These are phyloP conservation scores for Pyricularia sp. DNA, from an alignment of 2,329 filamentous ascomycete genomes.

Conservation along the genomic window DNA sequence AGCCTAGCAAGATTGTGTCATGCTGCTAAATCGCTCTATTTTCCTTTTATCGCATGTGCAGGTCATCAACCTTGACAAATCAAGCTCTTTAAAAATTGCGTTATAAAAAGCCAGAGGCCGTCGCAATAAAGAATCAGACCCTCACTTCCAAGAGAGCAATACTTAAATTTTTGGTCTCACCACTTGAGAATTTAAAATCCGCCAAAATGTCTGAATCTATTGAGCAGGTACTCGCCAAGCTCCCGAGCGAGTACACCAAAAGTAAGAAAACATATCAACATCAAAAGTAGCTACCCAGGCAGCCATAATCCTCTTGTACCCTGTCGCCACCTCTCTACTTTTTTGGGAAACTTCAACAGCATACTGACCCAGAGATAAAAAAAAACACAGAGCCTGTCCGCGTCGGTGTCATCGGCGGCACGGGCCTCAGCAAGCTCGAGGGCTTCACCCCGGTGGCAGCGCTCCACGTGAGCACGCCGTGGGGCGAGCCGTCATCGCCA, in stretches of 20 bases:
- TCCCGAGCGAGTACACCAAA: slow-evolving; percentile 6
- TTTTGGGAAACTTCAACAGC: background rate
- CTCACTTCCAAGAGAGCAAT: background rate
- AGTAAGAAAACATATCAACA: background rate
- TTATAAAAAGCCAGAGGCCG: background rate
- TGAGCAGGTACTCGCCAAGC: slow-evolving; percentile 1
- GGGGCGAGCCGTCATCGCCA: slow-evolving; percentile 67
- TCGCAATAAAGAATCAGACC: background rate
- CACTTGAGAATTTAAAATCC: background rate
- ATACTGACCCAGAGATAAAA: background rate
- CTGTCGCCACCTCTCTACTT: background rate
- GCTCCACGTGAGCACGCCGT: slow-evolving; percentile 72
- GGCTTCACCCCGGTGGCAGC: slow-evolving; percentile 78
- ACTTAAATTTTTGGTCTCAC: background rate
- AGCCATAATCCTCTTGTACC: background rate
- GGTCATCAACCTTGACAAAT: background rate
- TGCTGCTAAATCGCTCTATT: background rate
- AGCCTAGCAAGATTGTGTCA: background rate
- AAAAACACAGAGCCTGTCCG: slow-evolving; percentile 51
- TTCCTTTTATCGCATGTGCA: background rate
- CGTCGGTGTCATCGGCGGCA: slow-evolving; percentile 89
- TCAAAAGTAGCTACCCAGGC: background rate
- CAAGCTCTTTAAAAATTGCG: background rate
- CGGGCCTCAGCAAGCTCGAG: slow-evolving; percentile 78
- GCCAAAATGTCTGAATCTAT: slow-evolving; percentile 1